Evolutionary conservation across 2,329 filamentous ascomycete species (phyloP), one percentile per base, ranked within the genome.

Genomic region (Nannizziopsis arthrosporioides): DNA sequence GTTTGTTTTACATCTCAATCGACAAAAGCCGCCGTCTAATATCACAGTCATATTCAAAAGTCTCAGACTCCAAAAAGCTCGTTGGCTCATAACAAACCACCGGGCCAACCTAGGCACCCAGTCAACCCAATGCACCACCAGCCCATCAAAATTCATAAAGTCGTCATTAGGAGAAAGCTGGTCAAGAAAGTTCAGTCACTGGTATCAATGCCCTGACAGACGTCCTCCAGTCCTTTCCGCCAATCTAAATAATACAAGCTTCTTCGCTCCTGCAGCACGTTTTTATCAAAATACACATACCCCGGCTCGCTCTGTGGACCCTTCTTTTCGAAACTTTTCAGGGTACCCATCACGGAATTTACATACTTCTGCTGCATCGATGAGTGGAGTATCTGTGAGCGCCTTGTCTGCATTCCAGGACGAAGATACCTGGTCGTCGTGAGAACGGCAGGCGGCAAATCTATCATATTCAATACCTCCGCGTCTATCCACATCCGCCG

Each of bases 211-310:
- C 63, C 66, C 5, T 60, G 56, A 47, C 67, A 69, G 18, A 68
- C 60, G 44, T 63, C 59, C 48, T 57, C 51, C 47, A 64, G 56
- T 44, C 63, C 57, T 14, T 61, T 55, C 48, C 64, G 60, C 67
- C 67, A 69, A 19, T 60, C 50, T 2, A 61, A 60, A 54, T 64
- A 68, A 36, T 64, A 53, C 22, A 59, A 56, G 48, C 66, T 68
- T 12, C 54, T 51, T 11, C 56, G 54, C 60, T 62, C 65, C 44
- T 56, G 57, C 11, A 60, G 59, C 1, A 61, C 59, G 27, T 67
- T 59, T 2, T 55, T 54, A 42, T 67, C 62, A 49, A 69, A 69
- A 48, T 63, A 65, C 3, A 69, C 64, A 56, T 69, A 69, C 1
- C 65, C 1, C 31, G 10, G 39, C 17, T 30, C 38, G 36, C 36